A percentile compares a stretch with the other conserved stretches of the same genome.
phyloP scores from a whole-genome alignment of 768 basidiomycete species.

The Rubroboletus satanas region DNA sequence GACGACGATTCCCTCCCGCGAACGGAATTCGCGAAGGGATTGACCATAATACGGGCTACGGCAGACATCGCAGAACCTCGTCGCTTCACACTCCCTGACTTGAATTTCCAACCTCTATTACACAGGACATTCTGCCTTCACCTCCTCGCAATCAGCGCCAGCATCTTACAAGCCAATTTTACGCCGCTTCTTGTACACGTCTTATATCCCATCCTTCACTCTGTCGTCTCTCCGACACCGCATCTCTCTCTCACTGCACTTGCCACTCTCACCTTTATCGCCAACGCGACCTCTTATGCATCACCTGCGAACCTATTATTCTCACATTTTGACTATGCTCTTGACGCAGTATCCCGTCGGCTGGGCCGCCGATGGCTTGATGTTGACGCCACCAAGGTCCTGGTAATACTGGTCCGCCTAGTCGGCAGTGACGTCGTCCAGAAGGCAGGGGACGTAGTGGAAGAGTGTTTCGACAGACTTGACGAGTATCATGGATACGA shows the following conservation, averaged over 20 bases:
- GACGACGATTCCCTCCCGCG: slow-evolving; percentile 37
- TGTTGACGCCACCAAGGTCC: slow-evolving; percentile 82
- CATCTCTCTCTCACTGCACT: slow-evolving; percentile 74
- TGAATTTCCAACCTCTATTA: slow-evolving; percentile 54
- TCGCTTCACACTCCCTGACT: slow-evolving; percentile 23
- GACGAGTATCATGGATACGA: slow-evolving; percentile 96
- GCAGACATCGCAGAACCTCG: slow-evolving; percentile 43
- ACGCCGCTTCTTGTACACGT: slow-evolving; percentile 68
- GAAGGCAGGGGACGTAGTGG: slow-evolving; percentile 89
- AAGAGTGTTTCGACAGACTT: slow-evolving; percentile 94
- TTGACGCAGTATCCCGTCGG: slow-evolving; percentile 84
- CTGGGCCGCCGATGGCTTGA: slow-evolving; percentile 80
- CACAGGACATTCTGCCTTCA: slow-evolving; percentile 71
- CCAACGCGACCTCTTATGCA: slow-evolving; percentile 80
- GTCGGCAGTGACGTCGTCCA: slow-evolving; percentile 86
- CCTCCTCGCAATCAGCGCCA: slow-evolving; percentile 64
- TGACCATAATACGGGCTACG: slow-evolving; percentile 59
- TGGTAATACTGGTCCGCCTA: slow-evolving; percentile 79
- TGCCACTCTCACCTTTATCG: slow-evolving; percentile 65
- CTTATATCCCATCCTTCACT: slow-evolving; percentile 84
- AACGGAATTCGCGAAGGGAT: slow-evolving; percentile 64
- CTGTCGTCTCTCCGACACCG: slow-evolving; percentile 67
- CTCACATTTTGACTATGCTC: slow-evolving; percentile 94
- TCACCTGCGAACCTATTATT: slow-evolving; percentile 83
- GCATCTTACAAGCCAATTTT: slow-evolving; percentile 72